A percentile compares a stretch with the other conserved stretches of the same genome.
These are phyloP conservation scores for Micractinium sp. DNA, from an alignment of 139 green algal genomes.

Conservation along the genomic window DNA sequence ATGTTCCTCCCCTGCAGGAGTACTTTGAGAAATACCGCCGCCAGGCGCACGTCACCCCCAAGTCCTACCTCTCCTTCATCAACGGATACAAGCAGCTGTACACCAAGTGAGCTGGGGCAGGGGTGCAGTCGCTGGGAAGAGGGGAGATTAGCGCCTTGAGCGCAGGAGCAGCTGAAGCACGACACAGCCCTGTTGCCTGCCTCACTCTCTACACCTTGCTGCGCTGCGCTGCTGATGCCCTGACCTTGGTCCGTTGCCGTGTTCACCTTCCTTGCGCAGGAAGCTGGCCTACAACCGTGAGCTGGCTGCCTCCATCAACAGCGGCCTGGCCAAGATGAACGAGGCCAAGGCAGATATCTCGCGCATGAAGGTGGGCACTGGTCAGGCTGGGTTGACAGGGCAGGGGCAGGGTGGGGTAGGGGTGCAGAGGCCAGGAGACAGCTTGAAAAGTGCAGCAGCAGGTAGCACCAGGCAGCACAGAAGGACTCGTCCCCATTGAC, in stretches of 20 bases:
- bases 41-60: constrained; percentile 94
- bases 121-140: no score
- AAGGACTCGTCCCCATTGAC: no score
- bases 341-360: constrained; percentile 92
- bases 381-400: neutral
- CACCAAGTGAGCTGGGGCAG: constrained; percentile 20
- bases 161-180: no score
- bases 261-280: neutral
- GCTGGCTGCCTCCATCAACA: constrained; percentile 73
- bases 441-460: no score
- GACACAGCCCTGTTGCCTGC: neutral
- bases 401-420: neutral
- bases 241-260: neutral
- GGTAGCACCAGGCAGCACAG: no score
- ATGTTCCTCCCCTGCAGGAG: constrained; percentile 46
- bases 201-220: neutral
- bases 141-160: no score
- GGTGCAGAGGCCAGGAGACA: neutral
- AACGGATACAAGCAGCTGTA: constrained; percentile 92
- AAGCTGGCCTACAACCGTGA: constrained; percentile 69
- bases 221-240: neutral
- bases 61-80: constrained; percentile 94
- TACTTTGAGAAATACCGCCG: constrained; percentile 92
- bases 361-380: constrained; percentile 76
- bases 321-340: constrained; percentile 92